Conservation (phyloP, 2,329 filamentous ascomycete species). For the Amauroascus niger region DNA sequence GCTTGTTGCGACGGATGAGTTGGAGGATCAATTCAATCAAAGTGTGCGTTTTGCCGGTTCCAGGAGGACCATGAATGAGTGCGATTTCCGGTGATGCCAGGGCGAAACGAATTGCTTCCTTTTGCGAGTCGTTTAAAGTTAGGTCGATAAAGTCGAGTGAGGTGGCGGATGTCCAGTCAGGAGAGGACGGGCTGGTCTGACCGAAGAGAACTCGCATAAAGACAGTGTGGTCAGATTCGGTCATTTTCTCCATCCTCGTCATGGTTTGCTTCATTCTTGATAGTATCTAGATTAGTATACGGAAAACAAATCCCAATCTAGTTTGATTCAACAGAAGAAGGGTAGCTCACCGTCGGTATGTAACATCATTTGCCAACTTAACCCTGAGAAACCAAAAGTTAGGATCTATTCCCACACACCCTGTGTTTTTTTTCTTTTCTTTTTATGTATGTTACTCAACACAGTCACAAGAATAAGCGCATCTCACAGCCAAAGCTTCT, state of each 20-base stretch:
- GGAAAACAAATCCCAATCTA: not conserved
- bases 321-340: not conserved
- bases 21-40: slow-evolving; percentile 94
- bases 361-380: slow-evolving; percentile 58
- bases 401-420: slow-evolving; percentile 6
- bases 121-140: slow-evolving; percentile 52
- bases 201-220: slow-evolving; percentile 55
- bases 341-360: slow-evolving; percentile 52
- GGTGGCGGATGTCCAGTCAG: slow-evolving; percentile 38
- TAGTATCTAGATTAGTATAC: not conserved
- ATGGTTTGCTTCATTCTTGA: slow-evolving; percentile 55
- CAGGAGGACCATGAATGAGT: slow-evolving; percentile 88
- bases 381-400: slow-evolving; percentile 37
- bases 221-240: slow-evolving; percentile 46
- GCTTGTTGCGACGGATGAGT: slow-evolving; percentile 60
- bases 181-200: slow-evolving; percentile 44
- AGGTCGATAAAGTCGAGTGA: slow-evolving; percentile 47
- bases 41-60: slow-evolving; percentile 94
- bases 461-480: slow-evolving; percentile 5
- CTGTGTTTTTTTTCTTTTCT: too few species aligned
- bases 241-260: slow-evolving; percentile 48
- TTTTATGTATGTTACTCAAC: not conserved
- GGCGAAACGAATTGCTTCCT: slow-evolving; percentile 65
- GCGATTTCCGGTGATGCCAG: slow-evolving; percentile 71
- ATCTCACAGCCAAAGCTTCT: slow-evolving; percentile 55